A percentile compares a stretch with the other conserved stretches of the same genome.
These are phyloP conservation scores for Grosmannia penicillata DNA, from an alignment of 2,329 filamentous ascomycete genomes.

Conservation along the genomic window DNA sequence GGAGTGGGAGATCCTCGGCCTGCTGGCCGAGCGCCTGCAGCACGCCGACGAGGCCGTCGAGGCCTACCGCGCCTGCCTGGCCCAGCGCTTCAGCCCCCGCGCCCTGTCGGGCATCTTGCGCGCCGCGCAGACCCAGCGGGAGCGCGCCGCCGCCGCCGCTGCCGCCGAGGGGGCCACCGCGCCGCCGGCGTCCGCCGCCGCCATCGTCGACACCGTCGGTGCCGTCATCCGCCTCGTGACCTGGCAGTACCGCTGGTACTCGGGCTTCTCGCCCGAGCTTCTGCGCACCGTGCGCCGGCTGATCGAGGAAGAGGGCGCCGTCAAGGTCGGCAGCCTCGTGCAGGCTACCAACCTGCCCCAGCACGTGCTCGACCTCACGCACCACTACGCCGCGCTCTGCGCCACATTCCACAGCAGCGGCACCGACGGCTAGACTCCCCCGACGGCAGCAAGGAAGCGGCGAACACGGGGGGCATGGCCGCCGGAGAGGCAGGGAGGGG, in stretches of 20 bases:
- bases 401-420: slow-evolving; percentile 91
- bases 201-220: slow-evolving; percentile 66
- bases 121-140: slow-evolving; percentile 46
- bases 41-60: slow-evolving; percentile 85
- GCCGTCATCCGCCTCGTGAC: slow-evolving; percentile 85
- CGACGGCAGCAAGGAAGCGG: too few relatives aligned
- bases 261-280: slow-evolving; percentile 89
- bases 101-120: slow-evolving; percentile 74
- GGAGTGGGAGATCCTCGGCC: slow-evolving; percentile 95
- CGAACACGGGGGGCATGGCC: too few relatives aligned
- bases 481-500: too few relatives aligned
- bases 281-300: slow-evolving; percentile 77
- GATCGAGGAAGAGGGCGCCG: slow-evolving; percentile 93
- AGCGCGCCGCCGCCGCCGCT: not conserved
- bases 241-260: slow-evolving; percentile 99
- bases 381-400: slow-evolving; percentile 90
- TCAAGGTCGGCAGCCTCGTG: slow-evolving; percentile 94
- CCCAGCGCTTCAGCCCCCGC: slow-evolving; percentile 83
- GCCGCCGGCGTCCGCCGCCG: not conserved
- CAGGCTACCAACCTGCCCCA: slow-evolving; percentile 91
- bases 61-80: slow-evolving; percentile 78
- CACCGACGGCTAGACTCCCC: slow-evolving; percentile 65
- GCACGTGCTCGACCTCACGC: slow-evolving; percentile 82
- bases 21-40: slow-evolving; percentile 82
- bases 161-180: not conserved